Base-by-base conservation (phyloP, 106 monocot species). In the Dioscorea dumetorum region DNA sequence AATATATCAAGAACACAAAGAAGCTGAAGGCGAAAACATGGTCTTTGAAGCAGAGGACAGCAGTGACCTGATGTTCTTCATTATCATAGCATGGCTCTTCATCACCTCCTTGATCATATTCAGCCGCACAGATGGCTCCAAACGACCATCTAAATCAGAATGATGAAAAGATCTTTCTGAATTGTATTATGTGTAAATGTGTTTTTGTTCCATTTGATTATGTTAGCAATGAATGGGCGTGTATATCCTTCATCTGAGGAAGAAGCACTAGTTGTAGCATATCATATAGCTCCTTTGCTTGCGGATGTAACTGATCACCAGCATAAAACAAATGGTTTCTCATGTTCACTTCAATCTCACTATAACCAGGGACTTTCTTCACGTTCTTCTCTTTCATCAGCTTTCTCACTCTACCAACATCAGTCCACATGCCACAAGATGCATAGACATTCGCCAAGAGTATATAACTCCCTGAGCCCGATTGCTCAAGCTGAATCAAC, bases 261-360 rank as follows among this genome's bases (percentile, higher is more conserved):
- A 76, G 63, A 69, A 84, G 79, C n/a, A 34, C 23, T 65, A 76
- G 76, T 61, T 77, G 66, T 13, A 84, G 60, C 79, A 79, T 70
- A 9, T 49, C 73, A 80, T 80, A 76, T 15, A 84, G 66, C 65
- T 79, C 76, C 13, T 59, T 60, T 6, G 24, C 48, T 34, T 73
- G 66, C 13, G 73, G 66, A 24, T 80, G 73, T 5, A 58, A 65
- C 61, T 24, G 65, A 66, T 79, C 79, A 34, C 72, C 72, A 1
- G 58, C 64, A 52, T 60, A 84, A 70, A 83, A 79, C 51, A 75
- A 67, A 83, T 83, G 75, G 19, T 61, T 75, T 22, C 56, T 66
- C 72, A 60, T 72, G 24, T 58, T 58, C 22, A 78, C 74, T 57
- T 83, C 78, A 24, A 83, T 67, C 50, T 60, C 51, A 49, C 83